Percentiles rank a stretch among this genome's conserved stretches.
Evolutionary conservation across 2,329 filamentous ascomycete species (phyloP).

Genomic region (Fusarium luffae): DNA sequence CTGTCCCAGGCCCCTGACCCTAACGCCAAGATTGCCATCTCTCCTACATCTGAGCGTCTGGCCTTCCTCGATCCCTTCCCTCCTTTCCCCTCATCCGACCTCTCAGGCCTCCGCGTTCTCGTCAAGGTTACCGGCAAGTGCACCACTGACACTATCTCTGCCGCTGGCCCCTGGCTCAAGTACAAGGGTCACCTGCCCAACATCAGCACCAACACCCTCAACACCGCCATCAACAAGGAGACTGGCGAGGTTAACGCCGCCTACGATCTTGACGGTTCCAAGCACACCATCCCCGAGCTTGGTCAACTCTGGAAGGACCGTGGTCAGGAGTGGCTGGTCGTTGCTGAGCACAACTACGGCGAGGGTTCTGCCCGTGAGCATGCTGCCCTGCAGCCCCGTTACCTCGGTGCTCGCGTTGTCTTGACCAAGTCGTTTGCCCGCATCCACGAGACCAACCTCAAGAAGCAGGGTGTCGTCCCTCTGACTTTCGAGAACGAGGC

Average conservation of each 20-base stretch:
- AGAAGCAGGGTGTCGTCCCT: slow-evolving; percentile 97
- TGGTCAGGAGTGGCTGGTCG: slow-evolving; percentile 86
- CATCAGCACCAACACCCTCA: slow-evolving; percentile 96
- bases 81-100: slow-evolving; percentile 80
- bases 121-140: slow-evolving; percentile 98
- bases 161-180: slow-evolving; percentile 94
- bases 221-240: slow-evolving; percentile 91
- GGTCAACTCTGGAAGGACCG: slow-evolving; percentile 83
- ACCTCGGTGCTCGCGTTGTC: slow-evolving; percentile 86
- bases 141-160: slow-evolving; percentile 97
- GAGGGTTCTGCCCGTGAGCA: slow-evolving; percentile 91
- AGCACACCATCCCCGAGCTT: slow-evolving; percentile 85
- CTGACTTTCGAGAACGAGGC: slow-evolving; percentile 88
- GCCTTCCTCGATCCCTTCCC: slow-evolving; percentile 91
- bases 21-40: slow-evolving; percentile 77
- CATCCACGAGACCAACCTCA: slow-evolving; percentile 95
- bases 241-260: slow-evolving; percentile 93
- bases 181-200: slow-evolving; percentile 99
- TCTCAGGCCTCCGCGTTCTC: slow-evolving; percentile 83
- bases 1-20: slow-evolving; percentile 78
- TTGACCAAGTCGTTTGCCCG: slow-evolving; percentile 88
- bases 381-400: slow-evolving; percentile 89
- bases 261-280: slow-evolving; percentile 83
- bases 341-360: slow-evolving; percentile 98
- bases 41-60: slow-evolving; percentile 88